Conservation (phyloP, 805 yeast species). For the Hanseniaspora vineae region DNA sequence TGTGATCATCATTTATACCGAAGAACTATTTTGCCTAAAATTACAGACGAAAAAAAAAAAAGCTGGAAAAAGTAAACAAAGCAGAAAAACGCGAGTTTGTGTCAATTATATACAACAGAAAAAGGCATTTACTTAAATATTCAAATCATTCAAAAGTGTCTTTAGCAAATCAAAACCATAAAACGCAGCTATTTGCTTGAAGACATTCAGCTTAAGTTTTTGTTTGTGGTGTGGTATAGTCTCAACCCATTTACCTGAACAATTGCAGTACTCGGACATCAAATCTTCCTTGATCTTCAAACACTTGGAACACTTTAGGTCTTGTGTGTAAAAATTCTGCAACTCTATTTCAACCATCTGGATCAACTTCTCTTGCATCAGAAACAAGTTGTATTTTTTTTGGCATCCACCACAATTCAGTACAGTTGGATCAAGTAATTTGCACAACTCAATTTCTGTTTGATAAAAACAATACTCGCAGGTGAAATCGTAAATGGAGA, state of each 20-base stretch:
- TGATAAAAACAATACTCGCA: constrained; percentile 72
- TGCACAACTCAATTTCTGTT: constrained; percentile 72
- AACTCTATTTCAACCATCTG: constrained; percentile 44
- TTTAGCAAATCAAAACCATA: constrained; percentile 49
- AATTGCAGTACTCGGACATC: constrained; percentile 62
- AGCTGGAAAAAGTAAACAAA: not conserved
- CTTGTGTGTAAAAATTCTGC: constrained; percentile 63
- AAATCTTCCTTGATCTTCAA: constrained; percentile 50
- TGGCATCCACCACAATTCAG: constrained; percentile 62
- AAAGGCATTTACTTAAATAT: not conserved
- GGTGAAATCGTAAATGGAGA: constrained; percentile 51
- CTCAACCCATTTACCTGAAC: constrained; percentile 79
- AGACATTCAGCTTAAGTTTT: constrained; percentile 33
- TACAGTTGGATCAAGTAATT: constrained; percentile 34
- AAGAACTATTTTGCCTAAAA: no score
- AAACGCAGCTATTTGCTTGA: constrained; percentile 42
- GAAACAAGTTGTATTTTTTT: constrained; percentile 47
- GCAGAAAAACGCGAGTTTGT: not conserved
- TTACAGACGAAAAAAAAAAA: not conserved
- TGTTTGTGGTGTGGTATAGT: constrained; percentile 36
- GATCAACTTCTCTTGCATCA: constrained; percentile 69
- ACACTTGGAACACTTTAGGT: constrained; percentile 71
- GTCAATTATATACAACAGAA: not conserved
- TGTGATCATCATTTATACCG: no score
- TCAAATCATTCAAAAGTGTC: constrained; percentile 10